Evolutionary conservation across 129 eudicot genomes (phyloP).

Genomic region (Calendula officinalis): DNA sequence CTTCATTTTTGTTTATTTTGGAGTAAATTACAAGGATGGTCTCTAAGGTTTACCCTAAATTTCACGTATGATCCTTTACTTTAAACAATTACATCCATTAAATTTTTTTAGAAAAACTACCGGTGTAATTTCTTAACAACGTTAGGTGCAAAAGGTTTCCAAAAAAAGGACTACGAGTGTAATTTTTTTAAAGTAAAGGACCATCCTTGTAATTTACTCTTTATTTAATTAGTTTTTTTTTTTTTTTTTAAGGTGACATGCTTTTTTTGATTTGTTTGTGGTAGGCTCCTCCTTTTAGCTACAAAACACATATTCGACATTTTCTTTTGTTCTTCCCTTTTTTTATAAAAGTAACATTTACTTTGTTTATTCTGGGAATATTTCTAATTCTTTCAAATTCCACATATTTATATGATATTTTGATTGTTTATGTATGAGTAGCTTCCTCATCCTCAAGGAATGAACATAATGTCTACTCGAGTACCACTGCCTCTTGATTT

Average conservation of each 20-base stretch:
- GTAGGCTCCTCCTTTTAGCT: not conserved
- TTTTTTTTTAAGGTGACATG: not conserved
- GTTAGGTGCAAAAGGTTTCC: too few relatives aligned
- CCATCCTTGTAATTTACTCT: too few relatives aligned
- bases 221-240: too few relatives aligned
- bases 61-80: too few relatives aligned
- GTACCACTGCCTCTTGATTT: conserved; percentile 63
- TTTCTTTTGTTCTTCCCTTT: not conserved
- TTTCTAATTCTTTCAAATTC: not conserved
- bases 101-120: too few relatives aligned
- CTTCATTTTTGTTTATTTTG: not conserved
- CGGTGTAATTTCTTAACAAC: too few relatives aligned
- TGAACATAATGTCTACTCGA: conserved; percentile 36
- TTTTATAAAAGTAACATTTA: not conserved
- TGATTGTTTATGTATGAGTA: conserved; percentile 26
- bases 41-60: too few relatives aligned
- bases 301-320: not conserved
- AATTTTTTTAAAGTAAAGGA: too few relatives aligned
- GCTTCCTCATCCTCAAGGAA: conserved; percentile 45
- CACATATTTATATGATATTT: conserved; percentile 1
- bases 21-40: too few relatives aligned
- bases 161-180: too few relatives aligned
- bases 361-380: not conserved
- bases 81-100: too few relatives aligned
- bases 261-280: not conserved